A percentile compares a stretch with the other conserved stretches of the same genome.
Conservation (phyloP, 2,329 filamentous ascomycete genomes). For the Cladosporium halotolerans region DNA sequence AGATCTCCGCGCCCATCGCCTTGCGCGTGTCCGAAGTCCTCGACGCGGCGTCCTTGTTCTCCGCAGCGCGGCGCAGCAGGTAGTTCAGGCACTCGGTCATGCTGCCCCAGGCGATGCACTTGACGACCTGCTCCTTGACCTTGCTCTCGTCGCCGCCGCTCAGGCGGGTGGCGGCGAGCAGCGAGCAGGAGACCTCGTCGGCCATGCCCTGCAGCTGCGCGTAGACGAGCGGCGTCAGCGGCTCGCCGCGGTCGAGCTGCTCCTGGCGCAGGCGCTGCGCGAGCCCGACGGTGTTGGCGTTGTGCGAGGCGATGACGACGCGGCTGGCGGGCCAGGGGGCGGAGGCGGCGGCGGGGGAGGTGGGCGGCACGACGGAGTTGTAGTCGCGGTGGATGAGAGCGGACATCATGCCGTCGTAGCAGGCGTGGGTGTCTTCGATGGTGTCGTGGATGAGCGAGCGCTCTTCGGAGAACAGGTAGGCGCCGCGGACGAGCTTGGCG, state of each 20-base stretch:
- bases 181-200: conserved; percentile 69
- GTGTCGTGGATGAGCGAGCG: conserved; percentile 47
- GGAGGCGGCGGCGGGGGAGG: conserved; percentile 17
- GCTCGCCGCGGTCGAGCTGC: conserved; percentile 35
- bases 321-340: conserved; percentile 40
- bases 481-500: conserved; percentile 52
- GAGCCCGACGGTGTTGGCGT: conserved; percentile 60
- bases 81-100: conserved; percentile 75
- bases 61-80: conserved; percentile 51
- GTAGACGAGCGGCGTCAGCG: conserved; percentile 51
- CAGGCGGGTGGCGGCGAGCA: conserved; percentile 42
- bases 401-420: conserved; percentile 66
- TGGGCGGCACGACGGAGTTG: conserved; percentile 45
- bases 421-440: conserved; percentile 49
- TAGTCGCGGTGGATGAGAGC: conserved; percentile 61
- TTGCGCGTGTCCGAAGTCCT: conserved; percentile 47
- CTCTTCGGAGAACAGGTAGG: conserved; percentile 49
- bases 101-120: conserved; percentile 52
- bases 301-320: conserved; percentile 78
- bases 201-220: conserved; percentile 94
- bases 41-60: conserved; percentile 56
- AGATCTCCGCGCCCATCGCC: conserved; percentile 46
- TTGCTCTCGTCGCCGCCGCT: conserved; percentile 29
- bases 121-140: conserved; percentile 44
- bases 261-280: conserved; percentile 45